These are phyloP conservation scores for Spergularia azorica DNA, from an alignment of 179 eudicot genomes.

Conservation along the genomic window DNA sequence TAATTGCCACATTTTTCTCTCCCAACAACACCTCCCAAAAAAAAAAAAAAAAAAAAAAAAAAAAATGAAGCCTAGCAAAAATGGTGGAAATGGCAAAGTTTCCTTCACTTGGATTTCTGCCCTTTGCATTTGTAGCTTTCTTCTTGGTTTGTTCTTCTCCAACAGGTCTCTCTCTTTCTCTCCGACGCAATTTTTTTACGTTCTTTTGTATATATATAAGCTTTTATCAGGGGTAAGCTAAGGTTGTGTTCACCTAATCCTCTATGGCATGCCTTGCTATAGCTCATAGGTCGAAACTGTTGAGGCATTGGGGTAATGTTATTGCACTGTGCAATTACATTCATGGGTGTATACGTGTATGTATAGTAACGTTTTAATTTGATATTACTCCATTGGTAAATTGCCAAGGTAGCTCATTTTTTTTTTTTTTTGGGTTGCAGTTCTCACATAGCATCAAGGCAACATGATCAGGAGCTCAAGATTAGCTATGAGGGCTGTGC, in stretches of 20 bases:
- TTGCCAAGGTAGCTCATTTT: too few relatives aligned
- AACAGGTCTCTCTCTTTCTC: conserved; percentile 23
- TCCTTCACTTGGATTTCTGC: conserved; percentile 29
- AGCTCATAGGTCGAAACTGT: too few relatives aligned
- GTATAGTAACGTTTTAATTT: too few relatives aligned
- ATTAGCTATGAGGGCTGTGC: conserved; percentile 27
- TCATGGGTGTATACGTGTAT: too few relatives aligned
- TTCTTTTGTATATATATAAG: too few relatives aligned
- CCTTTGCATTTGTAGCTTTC: conserved; percentile 34
- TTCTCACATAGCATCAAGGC: conserved; percentile 25
- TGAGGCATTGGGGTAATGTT: too few relatives aligned
- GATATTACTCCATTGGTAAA: too few relatives aligned
- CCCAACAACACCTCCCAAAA: background rate
- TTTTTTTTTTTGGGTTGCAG: background rate
- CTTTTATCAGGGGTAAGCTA: too few relatives aligned
- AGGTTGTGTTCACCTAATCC: too few relatives aligned
- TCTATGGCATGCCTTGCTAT: too few relatives aligned
- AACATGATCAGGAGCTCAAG: conserved; percentile 28
- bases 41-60: background rate
- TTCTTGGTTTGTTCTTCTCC: conserved; percentile 33
- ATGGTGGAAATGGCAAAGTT: conserved; percentile 19
- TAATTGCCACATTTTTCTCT: background rate
- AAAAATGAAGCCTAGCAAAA: conserved; percentile 27
- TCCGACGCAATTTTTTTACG: too few relatives aligned
- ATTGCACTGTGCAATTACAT: too few relatives aligned